Percentiles rank a stretch among this genome's conserved stretches.
These are phyloP conservation scores for Conidiobolus incongruus DNA, from an alignment of 371 early-diverging fungal species.

Conservation along the genomic window DNA sequence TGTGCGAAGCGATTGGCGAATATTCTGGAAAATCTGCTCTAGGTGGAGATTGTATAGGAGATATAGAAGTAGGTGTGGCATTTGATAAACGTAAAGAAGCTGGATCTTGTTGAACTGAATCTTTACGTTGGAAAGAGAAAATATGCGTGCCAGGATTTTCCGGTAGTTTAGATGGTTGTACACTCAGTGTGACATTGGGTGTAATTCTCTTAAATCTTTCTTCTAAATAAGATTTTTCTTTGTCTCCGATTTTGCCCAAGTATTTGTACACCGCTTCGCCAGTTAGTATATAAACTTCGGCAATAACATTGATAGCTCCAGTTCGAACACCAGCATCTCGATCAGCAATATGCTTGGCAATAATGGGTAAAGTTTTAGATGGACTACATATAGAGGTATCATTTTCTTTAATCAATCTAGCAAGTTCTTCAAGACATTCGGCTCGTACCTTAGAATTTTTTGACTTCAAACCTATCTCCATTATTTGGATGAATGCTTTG, in stretches of 20 bases:
- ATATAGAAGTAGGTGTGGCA: conserved; percentile 6
- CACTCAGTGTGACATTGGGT: not conserved
- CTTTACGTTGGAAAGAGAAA: conserved; percentile 4
- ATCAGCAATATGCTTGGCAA: conserved; percentile 55
- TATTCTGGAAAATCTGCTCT: conserved; percentile 8
- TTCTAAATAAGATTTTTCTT: conserved; percentile 35
- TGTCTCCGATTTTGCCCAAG: conserved; percentile 46
- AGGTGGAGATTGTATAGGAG: conserved; percentile 4
- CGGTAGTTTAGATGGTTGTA: not conserved
- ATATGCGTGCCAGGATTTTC: not conserved
- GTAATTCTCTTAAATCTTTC: conserved; percentile 4
- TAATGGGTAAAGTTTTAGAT: conserved; percentile 34
- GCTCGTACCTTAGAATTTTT: conserved; percentile 60
- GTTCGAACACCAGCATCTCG: conserved; percentile 60
- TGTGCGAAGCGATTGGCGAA: conserved; percentile 5
- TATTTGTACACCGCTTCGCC: conserved; percentile 50
- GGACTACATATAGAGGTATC: conserved; percentile 39
- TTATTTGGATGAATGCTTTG: conserved; percentile 38
- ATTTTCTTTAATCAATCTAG: conserved; percentile 41
- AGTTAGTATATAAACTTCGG: conserved; percentile 41
- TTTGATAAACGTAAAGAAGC: conserved; percentile 6
- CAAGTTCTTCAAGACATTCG: conserved; percentile 66
- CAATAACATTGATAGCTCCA: conserved; percentile 44
- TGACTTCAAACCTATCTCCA: conserved; percentile 42
- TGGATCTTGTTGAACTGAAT: not conserved